phyloP scores from a whole-genome alignment of 164 flowering plant species.

The Protea cynaroides region DNA sequence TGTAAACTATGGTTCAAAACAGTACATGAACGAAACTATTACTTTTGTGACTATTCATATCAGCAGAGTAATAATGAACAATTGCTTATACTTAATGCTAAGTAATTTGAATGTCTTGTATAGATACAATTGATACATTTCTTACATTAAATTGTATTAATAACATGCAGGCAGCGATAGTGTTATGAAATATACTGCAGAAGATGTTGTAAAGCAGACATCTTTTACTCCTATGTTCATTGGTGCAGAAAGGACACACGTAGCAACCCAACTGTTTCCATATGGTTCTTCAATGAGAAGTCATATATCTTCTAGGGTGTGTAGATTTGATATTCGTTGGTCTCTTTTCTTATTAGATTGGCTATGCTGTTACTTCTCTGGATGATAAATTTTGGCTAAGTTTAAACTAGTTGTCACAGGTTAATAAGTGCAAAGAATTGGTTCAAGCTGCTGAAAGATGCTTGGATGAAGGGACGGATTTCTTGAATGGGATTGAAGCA shows the following conservation, averaged over 20 bases:
- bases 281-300: conserved; percentile 21
- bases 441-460: conserved; percentile 56
- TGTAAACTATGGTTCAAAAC: too few relatives aligned
- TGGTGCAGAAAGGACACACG: conserved; percentile 26
- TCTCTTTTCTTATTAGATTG: not conserved
- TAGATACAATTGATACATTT: not conserved
- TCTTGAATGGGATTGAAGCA: conserved; percentile 73
- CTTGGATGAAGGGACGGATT: conserved; percentile 42
- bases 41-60: too few relatives aligned
- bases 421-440: conserved; percentile 55
- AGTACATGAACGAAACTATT: too few relatives aligned
- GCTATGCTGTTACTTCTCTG: not conserved
- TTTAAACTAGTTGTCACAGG: conserved; percentile 36
- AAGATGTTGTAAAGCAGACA: conserved; percentile 49
- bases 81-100: too few relatives aligned
- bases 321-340: conserved; percentile 7
- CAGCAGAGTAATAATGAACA: too few relatives aligned
- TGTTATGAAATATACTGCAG: conserved; percentile 48
- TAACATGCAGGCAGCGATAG: conserved; percentile 40
- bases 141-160: not conserved
- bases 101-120: too few relatives aligned
- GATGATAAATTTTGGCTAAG: conserved; percentile 6
- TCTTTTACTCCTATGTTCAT: conserved; percentile 36
- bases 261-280: conserved; percentile 17
- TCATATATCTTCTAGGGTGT: conserved; percentile 34